Conservation (phyloP, 495 filamentous ascomycete genomes). For the Umbilicaria muhlenbergii region DNA sequence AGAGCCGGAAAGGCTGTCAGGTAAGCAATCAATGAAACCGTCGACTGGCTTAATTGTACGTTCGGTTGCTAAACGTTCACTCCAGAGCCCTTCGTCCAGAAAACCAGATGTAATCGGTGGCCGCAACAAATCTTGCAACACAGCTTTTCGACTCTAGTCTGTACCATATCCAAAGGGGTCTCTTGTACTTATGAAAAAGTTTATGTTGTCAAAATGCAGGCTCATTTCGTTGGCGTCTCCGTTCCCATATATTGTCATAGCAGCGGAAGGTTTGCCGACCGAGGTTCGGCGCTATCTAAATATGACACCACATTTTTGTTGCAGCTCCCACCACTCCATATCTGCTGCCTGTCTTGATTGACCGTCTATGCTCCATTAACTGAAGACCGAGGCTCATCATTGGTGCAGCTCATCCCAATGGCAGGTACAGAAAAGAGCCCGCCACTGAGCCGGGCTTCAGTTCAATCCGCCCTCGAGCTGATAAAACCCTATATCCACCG, state of each 20-base stretch:
- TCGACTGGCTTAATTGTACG: not conserved
- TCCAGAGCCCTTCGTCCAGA: conserved; percentile 68
- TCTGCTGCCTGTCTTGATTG: too few relatives aligned
- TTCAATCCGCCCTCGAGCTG: conserved; percentile 51
- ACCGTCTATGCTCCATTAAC: too few relatives aligned
- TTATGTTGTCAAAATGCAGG: not conserved
- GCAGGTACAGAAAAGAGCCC: conserved; percentile 31
- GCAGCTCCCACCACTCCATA: too few relatives aligned
- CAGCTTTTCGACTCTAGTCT: not conserved
- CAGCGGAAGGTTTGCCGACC: not conserved
- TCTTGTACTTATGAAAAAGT: not conserved
- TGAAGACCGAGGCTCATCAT: too few relatives aligned
- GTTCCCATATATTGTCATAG: too few relatives aligned
- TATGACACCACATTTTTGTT: too few relatives aligned
- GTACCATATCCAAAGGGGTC: conserved; percentile 2
- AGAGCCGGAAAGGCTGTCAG: conserved; percentile 93
- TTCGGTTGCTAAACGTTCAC: conserved; percentile 11
- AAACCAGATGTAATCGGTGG: conserved; percentile 57
- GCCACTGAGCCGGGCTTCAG: conserved; percentile 51
- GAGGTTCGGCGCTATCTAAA: conserved; percentile 1
- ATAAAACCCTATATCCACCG: conserved; percentile 65
- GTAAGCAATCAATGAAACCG: conserved; percentile 22
- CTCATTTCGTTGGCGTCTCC: too few relatives aligned
- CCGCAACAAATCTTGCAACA: not conserved
- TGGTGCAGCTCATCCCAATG: conserved; percentile 19